These are phyloP conservation scores for Quercus aquifolioides DNA, from an alignment of 306 rosid species.

Conservation along the genomic window DNA sequence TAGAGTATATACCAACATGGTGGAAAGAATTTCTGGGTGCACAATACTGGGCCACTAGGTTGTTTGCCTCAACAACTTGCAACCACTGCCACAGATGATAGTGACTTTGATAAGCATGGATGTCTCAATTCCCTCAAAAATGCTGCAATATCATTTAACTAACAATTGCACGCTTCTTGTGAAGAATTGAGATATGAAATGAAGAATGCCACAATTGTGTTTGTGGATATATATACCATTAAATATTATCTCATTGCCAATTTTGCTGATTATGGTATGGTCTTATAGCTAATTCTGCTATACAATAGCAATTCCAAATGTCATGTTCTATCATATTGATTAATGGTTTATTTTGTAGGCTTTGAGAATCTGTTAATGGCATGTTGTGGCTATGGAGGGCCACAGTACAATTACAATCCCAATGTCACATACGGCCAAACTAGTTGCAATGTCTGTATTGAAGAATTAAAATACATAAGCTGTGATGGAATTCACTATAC, in stretches of 20 bases:
- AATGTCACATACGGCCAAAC: conserved; percentile 13
- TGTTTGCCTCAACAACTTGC: conserved; percentile 27
- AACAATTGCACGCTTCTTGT: conserved; percentile 7
- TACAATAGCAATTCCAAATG: neutral
- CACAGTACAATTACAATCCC: conserved; percentile 26
- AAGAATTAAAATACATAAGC: conserved; percentile 26
- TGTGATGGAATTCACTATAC: conserved; percentile 37
- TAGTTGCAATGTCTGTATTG: conserved; percentile 17
- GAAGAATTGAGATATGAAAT: conserved; percentile 22
- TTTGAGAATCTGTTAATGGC: conserved; percentile 28
- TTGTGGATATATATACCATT: conserved; percentile 25
- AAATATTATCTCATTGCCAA: conserved; percentile 25
- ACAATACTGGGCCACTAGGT: conserved; percentile 31
- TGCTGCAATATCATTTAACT: conserved; percentile 25
- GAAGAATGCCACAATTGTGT: conserved; percentile 22
- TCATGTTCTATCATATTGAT: neutral
- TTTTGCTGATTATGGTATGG: conserved; percentile 4
- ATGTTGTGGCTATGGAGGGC: conserved; percentile 35
- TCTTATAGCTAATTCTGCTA: neutral
- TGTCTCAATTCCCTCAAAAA: conserved; percentile 22
- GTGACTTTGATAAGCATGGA: conserved; percentile 11
- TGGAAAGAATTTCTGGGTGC: conserved; percentile 26
- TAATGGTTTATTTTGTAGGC: neutral
- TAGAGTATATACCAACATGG: conserved; percentile 16
- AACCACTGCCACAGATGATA: neutral